phyloP scores from a whole-genome alignment of 2,329 filamentous ascomycete genomes.

The Aspergillus ruber region DNA sequence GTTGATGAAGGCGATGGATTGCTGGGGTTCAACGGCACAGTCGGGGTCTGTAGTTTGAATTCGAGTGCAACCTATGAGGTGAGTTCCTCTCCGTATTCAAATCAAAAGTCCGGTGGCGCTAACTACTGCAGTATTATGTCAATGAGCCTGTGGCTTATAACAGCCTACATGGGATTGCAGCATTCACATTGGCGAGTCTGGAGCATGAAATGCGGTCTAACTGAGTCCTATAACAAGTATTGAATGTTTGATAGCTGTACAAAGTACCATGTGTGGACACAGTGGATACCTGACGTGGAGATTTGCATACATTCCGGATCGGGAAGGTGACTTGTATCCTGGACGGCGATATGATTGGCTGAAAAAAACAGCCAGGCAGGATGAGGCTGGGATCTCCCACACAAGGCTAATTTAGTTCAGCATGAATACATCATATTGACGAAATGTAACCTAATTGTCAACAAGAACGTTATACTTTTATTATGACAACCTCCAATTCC shows the following conservation, averaged over 20 bases:
- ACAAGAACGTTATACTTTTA: no score
- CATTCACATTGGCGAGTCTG: slow-evolving; percentile 20
- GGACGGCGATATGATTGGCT: no score
- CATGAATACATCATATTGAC: no score
- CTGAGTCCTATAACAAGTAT: not conserved
- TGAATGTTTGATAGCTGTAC: no score
- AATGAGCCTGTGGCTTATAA: slow-evolving; percentile 18
- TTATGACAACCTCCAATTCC: not conserved
- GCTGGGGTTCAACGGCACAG: slow-evolving; percentile 47
- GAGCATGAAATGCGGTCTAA: slow-evolving; percentile 16
- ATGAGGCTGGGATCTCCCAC: no score
- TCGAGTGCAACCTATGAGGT: slow-evolving; percentile 48
- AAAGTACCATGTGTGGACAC: no score
- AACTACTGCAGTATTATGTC: slow-evolving; percentile 17
- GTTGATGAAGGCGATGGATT: slow-evolving; percentile 44
- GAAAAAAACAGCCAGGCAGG: no score
- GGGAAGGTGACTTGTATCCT: no score
- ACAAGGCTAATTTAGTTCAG: no score
- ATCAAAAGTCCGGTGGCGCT: not conserved
- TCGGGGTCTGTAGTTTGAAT: slow-evolving; percentile 47
- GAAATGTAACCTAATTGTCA: no score
- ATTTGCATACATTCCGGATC: no score
- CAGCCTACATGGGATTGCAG: slow-evolving; percentile 19
- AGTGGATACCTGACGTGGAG: no score
- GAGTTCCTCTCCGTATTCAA: slow-evolving; percentile 11